phyloP scores from a whole-genome alignment of 1,284 basidiomycete genomes.

The Neolentinus lepideus region DNA sequence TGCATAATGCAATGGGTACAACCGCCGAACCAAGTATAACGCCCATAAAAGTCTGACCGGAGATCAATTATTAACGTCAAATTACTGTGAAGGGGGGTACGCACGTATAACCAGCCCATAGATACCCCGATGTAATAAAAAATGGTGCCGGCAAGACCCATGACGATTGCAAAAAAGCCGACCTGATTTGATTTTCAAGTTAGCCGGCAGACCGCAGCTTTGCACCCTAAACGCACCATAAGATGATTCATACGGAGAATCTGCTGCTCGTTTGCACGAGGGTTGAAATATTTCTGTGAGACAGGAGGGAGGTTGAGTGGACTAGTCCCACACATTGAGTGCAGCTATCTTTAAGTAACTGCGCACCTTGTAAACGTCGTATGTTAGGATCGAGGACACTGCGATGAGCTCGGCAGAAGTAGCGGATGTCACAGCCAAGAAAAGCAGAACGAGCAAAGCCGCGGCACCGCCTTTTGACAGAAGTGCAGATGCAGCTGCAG shows the following conservation, averaged over 20 bases:
- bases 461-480: constrained; percentile 73
- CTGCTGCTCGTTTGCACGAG: constrained; percentile 47
- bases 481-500: constrained; percentile 74
- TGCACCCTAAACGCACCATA: constrained; percentile 2
- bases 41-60: constrained; percentile 67
- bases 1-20: constrained; percentile 78
- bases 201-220: neutral
- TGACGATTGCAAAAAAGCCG: constrained; percentile 66
- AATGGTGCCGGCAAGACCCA: constrained; percentile 78
- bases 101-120: constrained; percentile 83
- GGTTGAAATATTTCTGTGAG: constrained; percentile 46
- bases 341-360: neutral
- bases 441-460: constrained; percentile 63
- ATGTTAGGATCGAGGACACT: constrained; percentile 74
- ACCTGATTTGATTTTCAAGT: constrained; percentile 35
- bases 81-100: constrained; percentile 16
- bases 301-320: neutral
- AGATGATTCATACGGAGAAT: constrained; percentile 28
- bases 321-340: constrained; percentile 2
- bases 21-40: constrained; percentile 82
- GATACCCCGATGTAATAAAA: constrained; percentile 88
- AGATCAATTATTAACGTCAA: neutral
- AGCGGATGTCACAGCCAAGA: constrained; percentile 82
- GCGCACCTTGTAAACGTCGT: constrained; percentile 58
- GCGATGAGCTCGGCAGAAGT: constrained; percentile 89